These are phyloP conservation scores for Pleurostoma richardsiae DNA, from an alignment of 2,329 filamentous ascomycete species.

Conservation along the genomic window DNA sequence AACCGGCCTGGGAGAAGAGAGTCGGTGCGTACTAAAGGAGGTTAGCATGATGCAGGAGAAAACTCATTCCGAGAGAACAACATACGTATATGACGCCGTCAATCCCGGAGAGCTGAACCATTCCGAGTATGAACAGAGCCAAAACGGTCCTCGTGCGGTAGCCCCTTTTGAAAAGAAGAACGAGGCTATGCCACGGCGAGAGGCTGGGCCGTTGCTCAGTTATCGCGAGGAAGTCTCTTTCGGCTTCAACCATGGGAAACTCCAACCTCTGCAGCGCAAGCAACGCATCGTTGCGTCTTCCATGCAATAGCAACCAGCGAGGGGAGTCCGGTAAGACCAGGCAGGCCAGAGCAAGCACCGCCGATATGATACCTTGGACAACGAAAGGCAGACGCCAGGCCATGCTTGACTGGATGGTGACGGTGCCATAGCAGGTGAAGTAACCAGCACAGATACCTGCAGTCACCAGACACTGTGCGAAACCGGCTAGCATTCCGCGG, in stretches of 20 bases:
- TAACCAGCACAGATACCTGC: constrained; percentile 49
- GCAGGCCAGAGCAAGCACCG: constrained; percentile 30
- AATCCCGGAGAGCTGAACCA: constrained; percentile 57
- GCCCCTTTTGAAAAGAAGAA: constrained; percentile 28
- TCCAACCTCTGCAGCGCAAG: constrained; percentile 33
- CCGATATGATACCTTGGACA: constrained; percentile 35
- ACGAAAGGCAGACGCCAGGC: constrained; percentile 54
- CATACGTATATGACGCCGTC: constrained; percentile 57
- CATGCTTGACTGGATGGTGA: constrained; percentile 36
- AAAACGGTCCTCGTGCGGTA: constrained; percentile 42
- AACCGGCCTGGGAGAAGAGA: constrained; percentile 55
- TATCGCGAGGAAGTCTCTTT: constrained; percentile 35
- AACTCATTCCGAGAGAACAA: constrained; percentile 1
- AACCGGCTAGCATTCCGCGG: constrained; percentile 44
- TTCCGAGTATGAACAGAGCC: constrained; percentile 51
- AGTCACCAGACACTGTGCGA: constrained; percentile 47
- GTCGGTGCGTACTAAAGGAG: constrained; percentile 49
- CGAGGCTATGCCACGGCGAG: constrained; percentile 22
- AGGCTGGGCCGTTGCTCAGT: constrained; percentile 21
- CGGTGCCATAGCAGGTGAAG: constrained; percentile 55
- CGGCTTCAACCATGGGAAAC: constrained; percentile 37
- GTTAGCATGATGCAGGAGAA: background rate
- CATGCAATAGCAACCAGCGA: constrained; percentile 49
- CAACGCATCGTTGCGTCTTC: constrained; percentile 38
- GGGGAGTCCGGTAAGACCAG: constrained; percentile 48